phyloP scores from a whole-genome alignment of 2,329 filamentous ascomycete species.

The Pseudogymnoascus sp. region DNA sequence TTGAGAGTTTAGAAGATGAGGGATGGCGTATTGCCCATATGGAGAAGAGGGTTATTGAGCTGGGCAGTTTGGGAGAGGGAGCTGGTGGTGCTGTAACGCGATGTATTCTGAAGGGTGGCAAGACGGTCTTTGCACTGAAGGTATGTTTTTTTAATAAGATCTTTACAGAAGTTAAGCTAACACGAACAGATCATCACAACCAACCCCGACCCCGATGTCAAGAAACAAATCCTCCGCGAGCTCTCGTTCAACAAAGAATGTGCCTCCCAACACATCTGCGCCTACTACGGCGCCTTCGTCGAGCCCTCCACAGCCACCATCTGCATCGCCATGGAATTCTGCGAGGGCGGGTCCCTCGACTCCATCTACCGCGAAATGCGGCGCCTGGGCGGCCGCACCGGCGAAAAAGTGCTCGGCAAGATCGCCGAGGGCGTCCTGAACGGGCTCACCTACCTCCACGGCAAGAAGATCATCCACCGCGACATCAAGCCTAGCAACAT shows the following conservation, averaged over 20 bases:
- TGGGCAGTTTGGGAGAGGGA: slow-evolving; percentile 87
- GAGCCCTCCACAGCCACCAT: slow-evolving; percentile 95
- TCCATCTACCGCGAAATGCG: slow-evolving; percentile 97
- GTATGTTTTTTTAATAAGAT: slow-evolving; percentile 42
- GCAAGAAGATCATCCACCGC: slow-evolving; percentile 94
- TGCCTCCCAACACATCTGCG: slow-evolving; percentile 90
- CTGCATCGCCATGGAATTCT: slow-evolving; percentile 98
- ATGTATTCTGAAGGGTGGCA: slow-evolving; percentile 82
- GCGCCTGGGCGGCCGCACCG: slow-evolving; percentile 86
- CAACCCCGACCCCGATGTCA: slow-evolving; percentile 94
- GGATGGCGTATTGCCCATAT: slow-evolving; percentile 91
- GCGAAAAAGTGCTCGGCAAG: slow-evolving; percentile 95
- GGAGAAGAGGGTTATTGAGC: slow-evolving; percentile 79
- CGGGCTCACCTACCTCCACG: slow-evolving; percentile 89
- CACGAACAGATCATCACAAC: slow-evolving; percentile 81
- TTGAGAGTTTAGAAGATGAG: slow-evolving; percentile 90
- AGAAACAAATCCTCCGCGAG: slow-evolving; percentile 96
- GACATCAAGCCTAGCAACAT: slow-evolving; percentile 99
- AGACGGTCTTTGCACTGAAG: slow-evolving; percentile 94
- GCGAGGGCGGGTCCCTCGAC: slow-evolving; percentile 91
- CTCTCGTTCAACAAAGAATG: slow-evolving; percentile 97
- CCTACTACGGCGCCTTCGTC: slow-evolving; percentile 95
- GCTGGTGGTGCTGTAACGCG: slow-evolving; percentile 92
- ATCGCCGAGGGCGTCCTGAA: slow-evolving; percentile 92
- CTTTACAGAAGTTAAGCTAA: slow-evolving; percentile 20